phyloP scores from a whole-genome alignment of 176 grass and related monocot species.

The Rhynchospora tenuis region DNA sequence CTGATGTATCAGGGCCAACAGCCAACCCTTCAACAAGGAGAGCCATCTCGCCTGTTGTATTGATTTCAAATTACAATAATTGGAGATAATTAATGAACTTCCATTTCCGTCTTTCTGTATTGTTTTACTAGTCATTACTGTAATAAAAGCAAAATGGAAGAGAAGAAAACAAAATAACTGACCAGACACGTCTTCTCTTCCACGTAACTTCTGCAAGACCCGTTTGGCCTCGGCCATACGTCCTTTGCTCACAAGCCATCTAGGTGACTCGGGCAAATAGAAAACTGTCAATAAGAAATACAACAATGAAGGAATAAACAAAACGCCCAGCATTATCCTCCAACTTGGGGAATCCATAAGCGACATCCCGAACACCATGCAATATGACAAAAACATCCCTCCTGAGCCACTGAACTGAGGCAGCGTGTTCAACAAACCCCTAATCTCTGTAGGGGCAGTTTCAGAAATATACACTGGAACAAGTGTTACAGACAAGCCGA shows the following conservation, averaged over 20 bases:
- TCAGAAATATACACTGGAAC: slow-evolving; percentile 91
- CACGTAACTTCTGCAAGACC: slow-evolving; percentile 62
- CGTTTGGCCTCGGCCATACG: slow-evolving; percentile 76
- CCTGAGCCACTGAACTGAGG: slow-evolving; percentile 81
- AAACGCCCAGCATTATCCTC: slow-evolving; percentile 91
- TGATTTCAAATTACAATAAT: not conserved
- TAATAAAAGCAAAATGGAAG: not conserved
- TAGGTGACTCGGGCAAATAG: slow-evolving; percentile 81
- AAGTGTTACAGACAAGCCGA: slow-evolving; percentile 72
- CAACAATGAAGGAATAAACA: slow-evolving; percentile 61
- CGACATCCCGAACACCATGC: slow-evolving; percentile 90
- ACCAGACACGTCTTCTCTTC: slow-evolving; percentile 92
- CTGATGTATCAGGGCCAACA: slow-evolving; percentile 60
- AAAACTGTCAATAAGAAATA: slow-evolving; percentile 70
- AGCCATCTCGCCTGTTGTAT: slow-evolving; percentile 69
- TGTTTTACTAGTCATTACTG: not conserved
- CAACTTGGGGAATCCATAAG: slow-evolving; percentile 61
- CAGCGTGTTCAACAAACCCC: slow-evolving; percentile 70
- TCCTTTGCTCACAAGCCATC: slow-evolving; percentile 93
- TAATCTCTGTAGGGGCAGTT: slow-evolving; percentile 81
- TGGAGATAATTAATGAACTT: not conserved
- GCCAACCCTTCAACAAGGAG: slow-evolving; percentile 92
- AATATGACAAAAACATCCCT: slow-evolving; percentile 93
- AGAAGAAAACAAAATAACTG: slow-evolving; percentile 15
- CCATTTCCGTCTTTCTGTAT: not conserved